Evolutionary conservation across 2,329 filamentous ascomycete genomes (phyloP), one percentile per base, ranked within the genome.

Genomic region (Cladosporium colombiae): DNA sequence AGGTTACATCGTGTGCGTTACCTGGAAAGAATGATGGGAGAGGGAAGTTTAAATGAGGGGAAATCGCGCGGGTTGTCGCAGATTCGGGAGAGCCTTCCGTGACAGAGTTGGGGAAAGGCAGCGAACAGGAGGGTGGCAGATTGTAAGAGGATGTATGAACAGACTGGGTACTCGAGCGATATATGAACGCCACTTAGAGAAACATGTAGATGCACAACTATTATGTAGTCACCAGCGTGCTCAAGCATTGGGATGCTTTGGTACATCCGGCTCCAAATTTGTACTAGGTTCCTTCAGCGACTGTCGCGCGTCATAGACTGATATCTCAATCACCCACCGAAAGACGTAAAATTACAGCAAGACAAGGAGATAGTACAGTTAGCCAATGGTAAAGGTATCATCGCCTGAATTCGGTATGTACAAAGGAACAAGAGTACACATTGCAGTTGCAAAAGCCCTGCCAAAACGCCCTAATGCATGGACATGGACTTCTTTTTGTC

Each of bases 381-480:
- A 46, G 40, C 40, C 40, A 46, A 21, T 27, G 25, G 27, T 53
- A 37, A 52, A 52, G 49, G 35, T 63, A 63, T 63, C 61, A 56
- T 63, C 49, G 33, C 35, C 50, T 62, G 61, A 56, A 63, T 63
- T 63, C 61, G 46, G 50, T 63, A 63, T 63, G 61, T 63, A 63
- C 61, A 63, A 56, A 63, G 27, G 61, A 63, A 31, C 27, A 56
- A 63, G 50, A 63, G 61, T 63, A 63, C 61, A 63, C 50, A 56
- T 56, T 56, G 61, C 61, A 63, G 61, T 44, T 10, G 61, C 61
- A 31, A 56, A 63, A 63, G 61, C 50, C 49, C 61, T 63, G 61
- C 61, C 61, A 63, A 63, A 63, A 63, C 61, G 61, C 61, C 61
- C 50, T 46, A 63, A 63, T 63, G 61, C 61, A 63, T 56, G 61